phyloP scores from a whole-genome alignment of 148 eudicot genomes.

The Amaranthus hypochondriacus region DNA sequence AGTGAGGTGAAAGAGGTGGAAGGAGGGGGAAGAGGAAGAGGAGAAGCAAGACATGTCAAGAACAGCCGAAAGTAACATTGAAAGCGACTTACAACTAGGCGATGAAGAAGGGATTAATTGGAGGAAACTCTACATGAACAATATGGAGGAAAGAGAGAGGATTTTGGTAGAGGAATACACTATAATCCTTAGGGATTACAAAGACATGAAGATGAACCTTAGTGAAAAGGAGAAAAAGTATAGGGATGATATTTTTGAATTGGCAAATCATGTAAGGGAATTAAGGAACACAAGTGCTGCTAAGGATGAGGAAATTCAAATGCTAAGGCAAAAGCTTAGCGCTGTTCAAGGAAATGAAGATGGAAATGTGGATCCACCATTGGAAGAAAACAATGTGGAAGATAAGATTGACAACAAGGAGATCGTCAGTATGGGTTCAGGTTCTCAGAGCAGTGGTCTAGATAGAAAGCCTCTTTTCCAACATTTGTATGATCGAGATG shows the following conservation, averaged over 20 bases:
- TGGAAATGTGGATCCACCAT: constrained; percentile 6
- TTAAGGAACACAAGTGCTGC: constrained; percentile 41
- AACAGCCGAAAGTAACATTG: constrained; percentile 18
- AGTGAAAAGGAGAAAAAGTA: constrained; percentile 59
- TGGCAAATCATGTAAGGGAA: constrained; percentile 46
- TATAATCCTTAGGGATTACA: constrained; percentile 50
- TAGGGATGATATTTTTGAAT: constrained; percentile 44
- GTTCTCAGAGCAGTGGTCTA: constrained; percentile 10
- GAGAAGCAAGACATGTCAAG: constrained; percentile 23
- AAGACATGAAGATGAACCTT: constrained; percentile 57
- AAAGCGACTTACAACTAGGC: constrained; percentile 21
- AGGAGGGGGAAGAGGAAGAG: constrained; percentile 34
- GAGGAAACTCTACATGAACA: constrained; percentile 47
- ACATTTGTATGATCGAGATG: constrained; percentile 30
- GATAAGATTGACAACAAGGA: constrained; percentile 11
- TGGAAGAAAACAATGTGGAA: constrained; percentile 14
- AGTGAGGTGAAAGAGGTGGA: constrained; percentile 22
- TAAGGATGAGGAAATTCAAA: constrained; percentile 60
- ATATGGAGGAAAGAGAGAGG: constrained; percentile 67
- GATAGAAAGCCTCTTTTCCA: constrained; percentile 43
- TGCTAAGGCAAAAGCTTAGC: constrained; percentile 37
- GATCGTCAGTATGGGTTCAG: neutral
- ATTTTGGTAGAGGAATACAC: constrained; percentile 63
- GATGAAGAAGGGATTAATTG: constrained; percentile 54
- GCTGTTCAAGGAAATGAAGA: constrained; percentile 25